A percentile compares a stretch with the other conserved stretches of the same genome.
phyloP scores from a whole-genome alignment of 441 rosid species.

The Rhodomyrtus psidioides region DNA sequence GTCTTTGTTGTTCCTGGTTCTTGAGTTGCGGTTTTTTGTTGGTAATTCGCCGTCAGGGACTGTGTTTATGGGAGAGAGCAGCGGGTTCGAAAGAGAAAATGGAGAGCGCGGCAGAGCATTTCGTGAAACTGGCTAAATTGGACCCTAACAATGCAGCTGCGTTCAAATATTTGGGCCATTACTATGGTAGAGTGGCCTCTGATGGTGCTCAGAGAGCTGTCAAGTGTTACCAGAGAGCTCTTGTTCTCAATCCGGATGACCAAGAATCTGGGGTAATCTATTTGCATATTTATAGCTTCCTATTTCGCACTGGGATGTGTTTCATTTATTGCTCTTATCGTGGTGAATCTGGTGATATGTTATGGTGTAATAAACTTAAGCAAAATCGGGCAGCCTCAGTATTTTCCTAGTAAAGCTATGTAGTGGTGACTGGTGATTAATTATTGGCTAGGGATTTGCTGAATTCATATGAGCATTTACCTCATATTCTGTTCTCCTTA shows the following conservation, averaged over 20 bases:
- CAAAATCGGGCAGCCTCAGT: background rate
- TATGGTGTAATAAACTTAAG: background rate
- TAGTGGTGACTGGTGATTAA: background rate
- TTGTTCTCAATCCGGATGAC: slow-evolving; percentile 57
- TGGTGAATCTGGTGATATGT: background rate
- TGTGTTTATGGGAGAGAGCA: slow-evolving; percentile 53
- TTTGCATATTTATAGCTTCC: background rate
- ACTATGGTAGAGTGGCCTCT: slow-evolving; percentile 32
- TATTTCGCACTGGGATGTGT: background rate
- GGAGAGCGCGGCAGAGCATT: slow-evolving; percentile 76
- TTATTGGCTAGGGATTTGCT: background rate
- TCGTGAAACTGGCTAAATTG: slow-evolving; percentile 55
- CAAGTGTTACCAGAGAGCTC: slow-evolving; percentile 87
- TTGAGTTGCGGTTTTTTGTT: background rate
- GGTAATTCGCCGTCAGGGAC: slow-evolving; percentile 39
- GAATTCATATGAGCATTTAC: background rate
- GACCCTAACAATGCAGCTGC: slow-evolving; percentile 60
- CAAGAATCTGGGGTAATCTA: slow-evolving; percentile 45
- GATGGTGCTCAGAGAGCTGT: slow-evolving; percentile 59
- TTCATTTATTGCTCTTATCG: background rate
- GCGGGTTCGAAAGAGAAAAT: slow-evolving; percentile 15
- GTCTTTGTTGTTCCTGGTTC: background rate
- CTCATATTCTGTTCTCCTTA: background rate
- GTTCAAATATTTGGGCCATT: slow-evolving; percentile 75
- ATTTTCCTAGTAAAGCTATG: background rate